Percentiles rank a stretch among this genome's conserved stretches.
Evolutionary conservation across 148 eudicot species (phyloP).

Genomic region (Spergularia bocconei): DNA sequence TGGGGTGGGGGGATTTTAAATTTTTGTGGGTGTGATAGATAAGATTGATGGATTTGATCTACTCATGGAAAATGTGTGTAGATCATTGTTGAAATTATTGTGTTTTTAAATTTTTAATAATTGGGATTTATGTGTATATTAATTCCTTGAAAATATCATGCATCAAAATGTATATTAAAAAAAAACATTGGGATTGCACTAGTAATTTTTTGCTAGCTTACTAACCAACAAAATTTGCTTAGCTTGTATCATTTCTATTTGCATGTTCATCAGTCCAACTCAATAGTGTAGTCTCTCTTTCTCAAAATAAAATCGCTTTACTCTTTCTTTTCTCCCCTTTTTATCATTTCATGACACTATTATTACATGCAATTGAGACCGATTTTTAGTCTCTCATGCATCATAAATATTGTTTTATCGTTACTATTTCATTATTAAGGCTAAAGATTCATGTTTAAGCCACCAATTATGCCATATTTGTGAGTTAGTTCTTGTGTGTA

Average conservation of each 20-base stretch:
- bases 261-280: constrained; percentile 34
- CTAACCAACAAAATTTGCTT: constrained; percentile 12
- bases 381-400: background rate
- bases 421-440: no score
- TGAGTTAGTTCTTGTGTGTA: no score
- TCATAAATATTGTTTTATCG: no score
- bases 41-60: constrained; percentile 33
- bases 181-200: background rate
- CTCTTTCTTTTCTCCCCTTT: background rate
- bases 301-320: constrained; percentile 9
- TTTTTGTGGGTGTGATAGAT: background rate
- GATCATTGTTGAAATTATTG: constrained; percentile 28
- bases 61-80: constrained; percentile 10
- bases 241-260: constrained; percentile 26
- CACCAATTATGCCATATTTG: no score
- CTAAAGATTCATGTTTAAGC: no score
- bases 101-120: constrained; percentile 5
- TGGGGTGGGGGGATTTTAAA: background rate
- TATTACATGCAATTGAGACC: background rate
- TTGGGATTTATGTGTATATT: background rate
- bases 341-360: background rate
- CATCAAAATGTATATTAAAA: constrained; percentile 5
- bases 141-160: constrained; percentile 8
- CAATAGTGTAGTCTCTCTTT: constrained; percentile 17
- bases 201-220: background rate